Conservation (phyloP, 768 basidiomycete species). For the Lactifluus hygrophoroides region DNA sequence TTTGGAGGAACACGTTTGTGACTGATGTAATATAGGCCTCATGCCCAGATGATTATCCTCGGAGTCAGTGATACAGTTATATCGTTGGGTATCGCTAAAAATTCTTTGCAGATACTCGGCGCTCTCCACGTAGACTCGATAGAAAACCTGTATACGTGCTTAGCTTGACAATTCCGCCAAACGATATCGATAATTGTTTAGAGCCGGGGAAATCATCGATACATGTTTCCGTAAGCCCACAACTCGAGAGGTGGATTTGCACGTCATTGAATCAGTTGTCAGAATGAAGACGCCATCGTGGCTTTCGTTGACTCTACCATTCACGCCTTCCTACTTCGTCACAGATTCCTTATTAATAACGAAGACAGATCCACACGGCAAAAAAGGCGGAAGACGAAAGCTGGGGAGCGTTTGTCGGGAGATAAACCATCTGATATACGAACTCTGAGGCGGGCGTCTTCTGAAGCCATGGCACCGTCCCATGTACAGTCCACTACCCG, state of each 20-base stretch:
- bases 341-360: slow-evolving; percentile 42
- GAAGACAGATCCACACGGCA: slow-evolving; percentile 33
- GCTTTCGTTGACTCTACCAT: slow-evolving; percentile 51
- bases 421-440: not conserved
- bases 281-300: slow-evolving; percentile 54
- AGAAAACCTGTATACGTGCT: slow-evolving; percentile 79
- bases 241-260: slow-evolving; percentile 5
- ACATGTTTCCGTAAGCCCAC: slow-evolving; percentile 50
- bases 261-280: not conserved
- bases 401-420: not conserved
- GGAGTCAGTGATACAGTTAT: not conserved
- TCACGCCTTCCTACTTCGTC: slow-evolving; percentile 51
- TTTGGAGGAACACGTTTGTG: slow-evolving; percentile 16
- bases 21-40: slow-evolving; percentile 11
- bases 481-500: not conserved
- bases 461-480: not conserved
- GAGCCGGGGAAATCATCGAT: slow-evolving; percentile 70
- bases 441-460: not conserved
- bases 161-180: slow-evolving; percentile 57
- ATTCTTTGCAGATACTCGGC: slow-evolving; percentile 39
- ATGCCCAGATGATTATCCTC: slow-evolving; percentile 1
- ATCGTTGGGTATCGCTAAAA: slow-evolving; percentile 15
- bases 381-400: slow-evolving; percentile 42
- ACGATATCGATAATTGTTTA: slow-evolving; percentile 65
- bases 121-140: slow-evolving; percentile 73